phyloP scores from a whole-genome alignment of 73 alveolate species.

The Diophrys appendiculata region DNA sequence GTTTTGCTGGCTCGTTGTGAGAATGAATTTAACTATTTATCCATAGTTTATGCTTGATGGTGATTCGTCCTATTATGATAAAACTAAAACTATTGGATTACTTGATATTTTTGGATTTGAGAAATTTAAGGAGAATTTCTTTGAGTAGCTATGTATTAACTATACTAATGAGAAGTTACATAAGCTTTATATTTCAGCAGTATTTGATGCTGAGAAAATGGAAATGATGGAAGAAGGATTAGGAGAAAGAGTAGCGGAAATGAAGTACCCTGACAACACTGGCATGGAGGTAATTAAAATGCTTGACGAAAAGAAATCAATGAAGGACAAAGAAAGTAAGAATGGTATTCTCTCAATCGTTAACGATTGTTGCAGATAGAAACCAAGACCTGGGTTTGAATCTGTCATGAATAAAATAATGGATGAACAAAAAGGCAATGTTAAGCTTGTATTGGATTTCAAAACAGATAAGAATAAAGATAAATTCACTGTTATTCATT shows the following conservation, averaged over 20 bases:
- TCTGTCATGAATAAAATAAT: constrained; percentile 13
- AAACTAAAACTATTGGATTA: constrained; percentile 81
- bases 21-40: constrained; percentile 85
- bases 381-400: constrained; percentile 60
- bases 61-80: constrained; percentile 20
- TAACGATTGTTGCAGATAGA: constrained; percentile 56
- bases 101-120: constrained; percentile 97
- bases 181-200: constrained; percentile 80
- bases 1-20: constrained; percentile 87
- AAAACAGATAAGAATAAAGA: constrained; percentile 47
- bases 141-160: constrained; percentile 91
- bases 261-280: constrained; percentile 68
- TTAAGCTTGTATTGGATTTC: constrained; percentile 25
- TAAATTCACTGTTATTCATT: constrained; percentile 75
- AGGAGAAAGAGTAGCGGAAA: constrained; percentile 41
- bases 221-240: constrained; percentile 72
- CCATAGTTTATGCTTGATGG: constrained; percentile 56
- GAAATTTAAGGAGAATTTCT: constrained; percentile 84
- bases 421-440: constrained; percentile 30
- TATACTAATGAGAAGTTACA: constrained; percentile 93
- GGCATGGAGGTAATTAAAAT: constrained; percentile 69
- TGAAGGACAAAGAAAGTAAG: constrained; percentile 35
- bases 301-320: constrained; percentile 63
- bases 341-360: constrained; percentile 66
- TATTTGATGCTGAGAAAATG: constrained; percentile 79